These are phyloP conservation scores for Ambrosia artemisiifolia DNA, from an alignment of 129 eudicot genomes.

Conservation along the genomic window DNA sequence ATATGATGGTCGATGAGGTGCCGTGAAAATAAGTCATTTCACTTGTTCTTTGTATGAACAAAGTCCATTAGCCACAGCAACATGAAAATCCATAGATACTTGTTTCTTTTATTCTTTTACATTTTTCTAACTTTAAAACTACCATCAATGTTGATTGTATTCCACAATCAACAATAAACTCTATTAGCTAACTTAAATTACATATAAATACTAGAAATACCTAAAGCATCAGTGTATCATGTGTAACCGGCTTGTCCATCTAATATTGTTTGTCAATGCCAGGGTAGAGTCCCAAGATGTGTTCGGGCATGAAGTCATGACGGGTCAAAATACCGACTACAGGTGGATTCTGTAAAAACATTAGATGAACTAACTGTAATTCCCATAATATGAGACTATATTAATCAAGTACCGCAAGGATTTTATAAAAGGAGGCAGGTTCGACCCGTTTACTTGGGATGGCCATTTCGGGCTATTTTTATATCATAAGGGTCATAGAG, in stretches of 20 bases:
- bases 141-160: slow-evolving; percentile 22
- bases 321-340: slow-evolving; percentile 84
- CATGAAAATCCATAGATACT: background rate
- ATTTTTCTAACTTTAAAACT: slow-evolving; percentile 8
- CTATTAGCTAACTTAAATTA: slow-evolving; percentile 13
- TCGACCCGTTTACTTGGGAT: background rate
- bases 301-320: slow-evolving; percentile 92
- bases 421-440: background rate
- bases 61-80: background rate
- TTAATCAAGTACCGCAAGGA: background rate
- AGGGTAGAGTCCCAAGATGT: slow-evolving; percentile 83
- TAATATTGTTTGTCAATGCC: slow-evolving; percentile 42
- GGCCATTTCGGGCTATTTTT: background rate
- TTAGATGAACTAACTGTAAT: background rate
- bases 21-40: too few species aligned
- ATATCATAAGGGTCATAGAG: background rate
- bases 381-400: background rate
- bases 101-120: slow-evolving; percentile 15
- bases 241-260: background rate
- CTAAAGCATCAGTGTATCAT: slow-evolving; percentile 10
- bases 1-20: too few species aligned
- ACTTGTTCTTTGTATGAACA: background rate
- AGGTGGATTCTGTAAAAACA: slow-evolving; percentile 64
- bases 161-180: slow-evolving; percentile 20
- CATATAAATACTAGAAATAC: background rate